Conservation (phyloP, 139 green algal species). For the Limnomonas spitsbergensis region DNA sequence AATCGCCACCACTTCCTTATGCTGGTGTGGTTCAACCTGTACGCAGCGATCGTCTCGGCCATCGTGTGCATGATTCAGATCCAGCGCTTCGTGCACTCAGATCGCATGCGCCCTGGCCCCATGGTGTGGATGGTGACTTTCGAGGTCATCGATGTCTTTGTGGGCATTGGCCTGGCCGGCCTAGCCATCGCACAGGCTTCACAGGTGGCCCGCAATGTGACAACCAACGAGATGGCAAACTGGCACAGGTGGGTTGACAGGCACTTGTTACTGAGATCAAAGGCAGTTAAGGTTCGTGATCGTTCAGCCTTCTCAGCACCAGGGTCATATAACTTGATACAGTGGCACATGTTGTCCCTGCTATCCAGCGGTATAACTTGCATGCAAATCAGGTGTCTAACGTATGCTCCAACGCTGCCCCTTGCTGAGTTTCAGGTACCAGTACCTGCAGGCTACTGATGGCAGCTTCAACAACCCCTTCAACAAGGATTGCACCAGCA, state of each 20-base stretch:
- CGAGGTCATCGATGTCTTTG: conserved; percentile 71
- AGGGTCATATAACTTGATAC: neutral
- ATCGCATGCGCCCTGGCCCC: neutral
- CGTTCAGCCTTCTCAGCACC: too few relatives aligned
- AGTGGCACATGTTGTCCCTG: too few relatives aligned
- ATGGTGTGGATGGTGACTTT: conserved; percentile 51
- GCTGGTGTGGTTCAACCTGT: conserved; percentile 84
- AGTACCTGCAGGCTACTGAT: conserved; percentile 69
- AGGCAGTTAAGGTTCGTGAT: neutral
- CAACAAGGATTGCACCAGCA: conserved; percentile 53
- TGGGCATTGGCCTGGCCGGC: conserved; percentile 76
- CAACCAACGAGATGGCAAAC: conserved; percentile 96
- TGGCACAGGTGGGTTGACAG: conserved; percentile 62
- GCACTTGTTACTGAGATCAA: neutral
- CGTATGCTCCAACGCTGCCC: neutral
- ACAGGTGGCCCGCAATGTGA: conserved; percentile 79
- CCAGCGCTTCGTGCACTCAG: neutral
- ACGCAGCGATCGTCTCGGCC: conserved; percentile 55
- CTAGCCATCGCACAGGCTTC: conserved; percentile 75
- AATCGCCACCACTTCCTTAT: conserved; percentile 62
- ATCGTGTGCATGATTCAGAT: conserved; percentile 53
- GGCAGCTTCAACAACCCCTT: conserved; percentile 87
- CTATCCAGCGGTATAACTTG: neutral
- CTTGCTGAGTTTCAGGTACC: conserved; percentile 51
- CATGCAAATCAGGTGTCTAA: neutral